Evolutionary conservation across 306 rosid genomes (phyloP).

Genomic region (Alnus glutinosa): DNA sequence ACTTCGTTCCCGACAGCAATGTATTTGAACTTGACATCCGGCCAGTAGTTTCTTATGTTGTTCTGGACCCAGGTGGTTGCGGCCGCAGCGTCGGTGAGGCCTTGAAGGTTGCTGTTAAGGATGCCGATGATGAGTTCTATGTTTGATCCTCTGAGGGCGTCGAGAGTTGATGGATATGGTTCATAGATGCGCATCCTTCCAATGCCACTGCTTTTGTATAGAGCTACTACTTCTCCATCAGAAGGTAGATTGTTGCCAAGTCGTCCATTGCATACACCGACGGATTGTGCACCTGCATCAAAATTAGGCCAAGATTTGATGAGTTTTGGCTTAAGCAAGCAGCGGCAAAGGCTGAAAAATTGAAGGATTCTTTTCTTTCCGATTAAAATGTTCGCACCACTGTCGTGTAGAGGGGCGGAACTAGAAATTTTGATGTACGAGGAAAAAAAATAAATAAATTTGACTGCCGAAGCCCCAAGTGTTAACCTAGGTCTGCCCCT

Average conservation of each 20-base stretch:
- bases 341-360: background rate
- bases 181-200: conserved; percentile 38
- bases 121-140: conserved; percentile 45
- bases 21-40: conserved; percentile 45
- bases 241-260: conserved; percentile 36
- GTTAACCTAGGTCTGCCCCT: too few species aligned
- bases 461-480: too few species aligned
- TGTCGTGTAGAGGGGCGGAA: too few species aligned
- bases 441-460: too few species aligned
- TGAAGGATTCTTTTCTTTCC: too few species aligned
- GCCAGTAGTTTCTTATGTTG: conserved; percentile 27
- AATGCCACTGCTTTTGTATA: conserved; percentile 38
- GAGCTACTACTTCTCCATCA: conserved; percentile 34
- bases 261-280: conserved; percentile 57
- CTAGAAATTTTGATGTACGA: too few species aligned
- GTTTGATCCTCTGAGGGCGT: conserved; percentile 55
- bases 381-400: too few species aligned
- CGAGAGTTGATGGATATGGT: conserved; percentile 32
- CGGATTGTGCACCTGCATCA: conserved; percentile 46
- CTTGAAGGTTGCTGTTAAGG: conserved; percentile 16
- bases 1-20: conserved; percentile 55
- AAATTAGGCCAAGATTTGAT: background rate
- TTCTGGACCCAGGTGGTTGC: conserved; percentile 45
- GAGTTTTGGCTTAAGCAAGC: background rate
- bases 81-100: conserved; percentile 25